Conservation (phyloP, 108 stramenopile species). For the Licmophora abbreviata region DNA sequence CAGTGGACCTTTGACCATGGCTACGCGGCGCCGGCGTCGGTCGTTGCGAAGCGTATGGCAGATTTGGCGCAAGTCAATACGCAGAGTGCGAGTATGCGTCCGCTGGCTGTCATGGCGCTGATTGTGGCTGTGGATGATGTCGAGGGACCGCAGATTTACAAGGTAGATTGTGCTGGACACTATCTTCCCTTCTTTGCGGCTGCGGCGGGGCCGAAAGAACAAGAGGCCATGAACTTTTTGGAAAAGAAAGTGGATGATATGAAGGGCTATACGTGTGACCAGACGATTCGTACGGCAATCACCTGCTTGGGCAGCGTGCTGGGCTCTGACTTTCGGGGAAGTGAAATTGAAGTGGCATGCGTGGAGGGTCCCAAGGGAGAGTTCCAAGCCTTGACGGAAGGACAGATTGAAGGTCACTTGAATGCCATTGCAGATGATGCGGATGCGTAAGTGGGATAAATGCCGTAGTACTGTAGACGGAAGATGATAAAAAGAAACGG, state of each 20-base stretch:
- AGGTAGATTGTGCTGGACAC: conserved; percentile 99
- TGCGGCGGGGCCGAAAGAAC: conserved; percentile 91
- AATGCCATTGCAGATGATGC: conserved; percentile 98
- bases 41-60: conserved; percentile 92
- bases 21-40: conserved; percentile 84
- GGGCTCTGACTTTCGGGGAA: conserved; percentile 92
- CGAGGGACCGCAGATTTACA: conserved; percentile 90
- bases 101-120: conserved; percentile 83
- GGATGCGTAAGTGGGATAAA: conserved; percentile 54
- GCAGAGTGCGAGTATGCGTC: conserved; percentile 89
- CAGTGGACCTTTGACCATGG: conserved; percentile 96
- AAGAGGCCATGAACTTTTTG: conserved; percentile 98
- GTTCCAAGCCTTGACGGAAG: conserved; percentile 81
- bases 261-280: conserved; percentile 36
- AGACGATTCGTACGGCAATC: conserved; percentile 82
- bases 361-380: conserved; percentile 70
- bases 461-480: too few relatives aligned
- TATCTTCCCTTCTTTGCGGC: conserved; percentile 92
- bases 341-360: conserved; percentile 92
- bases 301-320: conserved; percentile 91
- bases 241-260: conserved; percentile 91
- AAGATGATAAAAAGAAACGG: too few relatives aligned
- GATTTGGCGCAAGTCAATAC: conserved; percentile 98
- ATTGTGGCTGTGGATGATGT: conserved; percentile 97
- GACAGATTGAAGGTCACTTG: conserved; percentile 92